Evolutionary conservation across 352 stramenopile genomes (phyloP).

Genomic region (Phytopythium aichiense): DNA sequence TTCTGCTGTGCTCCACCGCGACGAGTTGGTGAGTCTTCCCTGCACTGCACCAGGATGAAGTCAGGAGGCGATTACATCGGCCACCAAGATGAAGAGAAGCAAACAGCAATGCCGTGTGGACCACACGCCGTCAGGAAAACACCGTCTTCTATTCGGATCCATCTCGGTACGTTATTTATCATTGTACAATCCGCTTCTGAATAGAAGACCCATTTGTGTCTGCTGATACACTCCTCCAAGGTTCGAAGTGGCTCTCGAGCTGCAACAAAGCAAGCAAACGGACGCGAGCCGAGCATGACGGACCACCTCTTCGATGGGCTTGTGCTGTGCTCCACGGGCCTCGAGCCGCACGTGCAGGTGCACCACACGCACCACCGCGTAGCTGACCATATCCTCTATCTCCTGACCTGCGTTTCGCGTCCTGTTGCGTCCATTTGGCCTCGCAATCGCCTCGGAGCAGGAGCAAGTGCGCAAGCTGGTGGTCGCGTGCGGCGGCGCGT

Average conservation of each 20-base stretch:
- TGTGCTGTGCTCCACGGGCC: slow-evolving; percentile 47
- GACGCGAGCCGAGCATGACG: background rate
- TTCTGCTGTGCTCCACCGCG: too few species aligned
- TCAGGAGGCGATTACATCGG: too few species aligned
- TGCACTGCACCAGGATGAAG: too few species aligned
- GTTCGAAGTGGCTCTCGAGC: background rate
- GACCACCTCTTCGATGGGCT: slow-evolving; percentile 42
- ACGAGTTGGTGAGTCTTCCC: too few species aligned
- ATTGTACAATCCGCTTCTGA: too few species aligned
- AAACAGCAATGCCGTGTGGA: too few species aligned
- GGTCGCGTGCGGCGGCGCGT: slow-evolving; percentile 45
- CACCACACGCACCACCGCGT: background rate
- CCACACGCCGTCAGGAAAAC: too few species aligned
- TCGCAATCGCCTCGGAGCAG: slow-evolving; percentile 12
- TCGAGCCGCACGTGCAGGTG: slow-evolving; percentile 53
- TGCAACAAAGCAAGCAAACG: background rate
- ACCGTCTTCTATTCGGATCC: background rate
- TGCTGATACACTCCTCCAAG: background rate
- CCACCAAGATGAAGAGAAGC: too few species aligned
- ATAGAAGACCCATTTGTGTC: too few species aligned
- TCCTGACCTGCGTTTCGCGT: background rate
- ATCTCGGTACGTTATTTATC: too few species aligned
- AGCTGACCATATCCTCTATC: background rate
- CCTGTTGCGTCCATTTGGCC: background rate
- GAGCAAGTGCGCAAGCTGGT: slow-evolving; percentile 73